phyloP scores from a whole-genome alignment of 2,329 filamentous ascomycete genomes.

The Dactylonectria macrodidyma region DNA sequence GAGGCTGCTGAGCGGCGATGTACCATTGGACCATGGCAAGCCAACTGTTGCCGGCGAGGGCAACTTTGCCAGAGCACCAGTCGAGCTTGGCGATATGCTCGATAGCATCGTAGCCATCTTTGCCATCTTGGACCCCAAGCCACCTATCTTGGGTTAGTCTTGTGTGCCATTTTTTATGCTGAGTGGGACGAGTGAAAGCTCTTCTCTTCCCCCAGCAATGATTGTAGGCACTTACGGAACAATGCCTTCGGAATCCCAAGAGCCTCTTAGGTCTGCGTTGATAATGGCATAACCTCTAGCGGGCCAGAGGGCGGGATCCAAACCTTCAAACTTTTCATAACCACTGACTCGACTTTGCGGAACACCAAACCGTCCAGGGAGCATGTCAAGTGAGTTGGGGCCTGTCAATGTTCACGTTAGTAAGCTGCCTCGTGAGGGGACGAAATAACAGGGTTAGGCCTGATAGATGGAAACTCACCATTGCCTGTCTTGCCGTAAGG shows the following conservation, averaged over 20 bases:
- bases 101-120: slow-evolving; percentile 17
- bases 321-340: slow-evolving; percentile 19
- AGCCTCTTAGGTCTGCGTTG: slow-evolving; percentile 14
- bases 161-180: too few relatives aligned
- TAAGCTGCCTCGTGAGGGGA: background rate
- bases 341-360: slow-evolving; percentile 2
- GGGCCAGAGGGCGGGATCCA: slow-evolving; percentile 30
- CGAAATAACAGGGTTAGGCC: too few relatives aligned
- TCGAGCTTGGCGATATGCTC: slow-evolving; percentile 17
- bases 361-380: slow-evolving; percentile 16
- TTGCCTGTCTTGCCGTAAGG: slow-evolving; percentile 5
- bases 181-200: too few relatives aligned
- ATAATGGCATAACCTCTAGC: slow-evolving; percentile 26
- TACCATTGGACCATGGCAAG: slow-evolving; percentile 18
- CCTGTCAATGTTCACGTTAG: background rate
- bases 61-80: slow-evolving; percentile 16
- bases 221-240: slow-evolving; percentile 10
- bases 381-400: background rate
- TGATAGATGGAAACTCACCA: background rate
- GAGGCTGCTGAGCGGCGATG: slow-evolving; percentile 18
- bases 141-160: background rate
- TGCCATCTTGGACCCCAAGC: slow-evolving; percentile 11
- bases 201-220: too few relatives aligned
- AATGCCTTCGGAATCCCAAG: slow-evolving; percentile 17
- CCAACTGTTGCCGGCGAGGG: slow-evolving; percentile 11